A percentile compares a stretch with the other conserved stretches of the same genome.
These are phyloP conservation scores for Rhynchospora breviuscula DNA, from an alignment of 176 grass and related monocot genomes.

Conservation along the genomic window DNA sequence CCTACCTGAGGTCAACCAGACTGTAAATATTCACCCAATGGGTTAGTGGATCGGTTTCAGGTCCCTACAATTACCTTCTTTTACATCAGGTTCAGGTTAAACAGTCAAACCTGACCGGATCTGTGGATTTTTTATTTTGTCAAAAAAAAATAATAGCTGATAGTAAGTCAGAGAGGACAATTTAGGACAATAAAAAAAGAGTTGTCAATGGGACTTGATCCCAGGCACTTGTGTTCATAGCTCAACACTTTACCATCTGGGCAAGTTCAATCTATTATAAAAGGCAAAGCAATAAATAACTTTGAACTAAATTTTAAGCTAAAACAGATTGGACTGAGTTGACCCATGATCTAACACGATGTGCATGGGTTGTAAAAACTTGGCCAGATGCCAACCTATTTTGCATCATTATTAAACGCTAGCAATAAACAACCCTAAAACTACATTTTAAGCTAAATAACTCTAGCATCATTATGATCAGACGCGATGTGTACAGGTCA, in stretches of 20 bases:
- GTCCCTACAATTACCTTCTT: neutral
- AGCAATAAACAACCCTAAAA: no score
- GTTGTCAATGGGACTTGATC: neutral
- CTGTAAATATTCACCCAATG: neutral
- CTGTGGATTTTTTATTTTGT: neutral
- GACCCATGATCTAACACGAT: neutral
- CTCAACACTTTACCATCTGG: neutral
- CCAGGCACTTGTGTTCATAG: neutral
- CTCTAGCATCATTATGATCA: no score
- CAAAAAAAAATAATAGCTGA: neutral
- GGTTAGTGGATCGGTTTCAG: neutral
- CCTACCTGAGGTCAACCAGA: neutral
- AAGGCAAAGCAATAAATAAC: neutral
- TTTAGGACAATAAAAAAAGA: neutral
- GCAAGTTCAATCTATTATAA: neutral
- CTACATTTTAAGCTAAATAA: no score
- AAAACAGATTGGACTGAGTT: neutral
- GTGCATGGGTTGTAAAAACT: neutral
- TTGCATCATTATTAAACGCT: no score
- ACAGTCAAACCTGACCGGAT: neutral
- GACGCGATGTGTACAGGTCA: no score
- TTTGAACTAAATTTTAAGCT: neutral
- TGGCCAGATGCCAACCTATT: neutral
- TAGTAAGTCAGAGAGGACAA: neutral
- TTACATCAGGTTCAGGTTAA: neutral